Percentiles rank a stretch among this genome's conserved stretches.
phyloP scores from a whole-genome alignment of 441 rosid species.

The Pelargonium citronellum region DNA sequence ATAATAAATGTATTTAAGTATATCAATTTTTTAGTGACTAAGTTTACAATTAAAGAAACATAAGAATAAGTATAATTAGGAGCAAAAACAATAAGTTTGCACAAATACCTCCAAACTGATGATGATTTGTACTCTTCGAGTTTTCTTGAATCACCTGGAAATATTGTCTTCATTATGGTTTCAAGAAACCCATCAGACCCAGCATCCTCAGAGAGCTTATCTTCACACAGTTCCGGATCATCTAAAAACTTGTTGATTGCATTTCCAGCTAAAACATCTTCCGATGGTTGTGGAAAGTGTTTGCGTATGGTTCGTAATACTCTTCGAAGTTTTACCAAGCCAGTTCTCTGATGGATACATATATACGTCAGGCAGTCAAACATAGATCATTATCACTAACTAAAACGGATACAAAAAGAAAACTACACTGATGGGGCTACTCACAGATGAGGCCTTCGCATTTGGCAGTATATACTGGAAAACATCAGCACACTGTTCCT shows the following conservation, averaged over 20 bases:
- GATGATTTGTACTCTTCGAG: slow-evolving; percentile 64
- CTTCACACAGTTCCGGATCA: slow-evolving; percentile 79
- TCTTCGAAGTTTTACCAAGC: slow-evolving; percentile 90
- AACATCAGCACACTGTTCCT: slow-evolving; percentile 98
- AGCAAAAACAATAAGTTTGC: slow-evolving; percentile 16
- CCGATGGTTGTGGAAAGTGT: slow-evolving; percentile 95
- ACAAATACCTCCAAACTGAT: slow-evolving; percentile 49
- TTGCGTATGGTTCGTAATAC: slow-evolving; percentile 91
- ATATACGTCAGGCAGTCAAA: slow-evolving; percentile 21
- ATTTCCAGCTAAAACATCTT: slow-evolving; percentile 70
- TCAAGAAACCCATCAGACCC: slow-evolving; percentile 83
- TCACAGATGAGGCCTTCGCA: slow-evolving; percentile 91
- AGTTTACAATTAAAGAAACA: not conserved
- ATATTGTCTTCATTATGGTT: slow-evolving; percentile 55
- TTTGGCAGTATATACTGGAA: slow-evolving; percentile 90
- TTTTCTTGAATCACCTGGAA: slow-evolving; percentile 46
- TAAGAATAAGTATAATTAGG: slow-evolving; percentile 3
- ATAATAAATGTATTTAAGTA: slow-evolving; percentile 4
- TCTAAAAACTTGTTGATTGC: slow-evolving; percentile 85
- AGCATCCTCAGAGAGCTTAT: slow-evolving; percentile 77
- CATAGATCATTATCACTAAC: slow-evolving; percentile 5
- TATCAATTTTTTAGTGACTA: not conserved
- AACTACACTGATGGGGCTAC: slow-evolving; percentile 33
- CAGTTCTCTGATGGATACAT: slow-evolving; percentile 66
- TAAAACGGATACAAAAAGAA: not conserved